These are phyloP conservation scores for Boletus subcaerulescens DNA, from an alignment of 768 basidiomycete genomes.

Conservation along the genomic window DNA sequence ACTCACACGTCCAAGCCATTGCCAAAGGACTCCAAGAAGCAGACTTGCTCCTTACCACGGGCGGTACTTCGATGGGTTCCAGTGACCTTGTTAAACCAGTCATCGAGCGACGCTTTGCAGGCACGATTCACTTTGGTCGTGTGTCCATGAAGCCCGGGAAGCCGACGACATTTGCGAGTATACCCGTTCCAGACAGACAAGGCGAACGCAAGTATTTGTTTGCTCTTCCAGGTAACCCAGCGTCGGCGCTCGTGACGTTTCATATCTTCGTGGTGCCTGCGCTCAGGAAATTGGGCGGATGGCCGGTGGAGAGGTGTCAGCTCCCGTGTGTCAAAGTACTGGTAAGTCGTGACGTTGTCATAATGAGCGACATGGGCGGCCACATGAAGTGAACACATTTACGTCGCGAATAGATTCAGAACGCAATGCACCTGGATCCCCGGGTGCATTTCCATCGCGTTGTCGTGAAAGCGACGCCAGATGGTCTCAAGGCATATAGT, in stretches of 20 bases:
- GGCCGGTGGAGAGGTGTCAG: slow-evolving; percentile 48
- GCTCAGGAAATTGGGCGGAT: slow-evolving; percentile 69
- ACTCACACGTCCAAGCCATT: slow-evolving; percentile 57
- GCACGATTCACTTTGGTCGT: slow-evolving; percentile 82
- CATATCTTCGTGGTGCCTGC: slow-evolving; percentile 83
- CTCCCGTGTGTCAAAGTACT: slow-evolving; percentile 62
- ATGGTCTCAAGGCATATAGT: slow-evolving; percentile 62
- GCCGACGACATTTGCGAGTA: slow-evolving; percentile 85
- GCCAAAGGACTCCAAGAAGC: slow-evolving; percentile 54
- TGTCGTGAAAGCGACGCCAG: slow-evolving; percentile 42
- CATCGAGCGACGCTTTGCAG: slow-evolving; percentile 74
- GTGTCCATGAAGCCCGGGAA: slow-evolving; percentile 84
- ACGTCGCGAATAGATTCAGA: slow-evolving; percentile 44
- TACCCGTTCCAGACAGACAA: slow-evolving; percentile 42
- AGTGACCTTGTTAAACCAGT: slow-evolving; percentile 85
- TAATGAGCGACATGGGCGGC: neutral
- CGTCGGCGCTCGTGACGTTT: slow-evolving; percentile 83
- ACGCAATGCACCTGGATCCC: slow-evolving; percentile 63
- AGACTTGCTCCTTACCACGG: slow-evolving; percentile 80
- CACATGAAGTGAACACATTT: neutral
- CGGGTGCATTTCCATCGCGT: slow-evolving; percentile 86
- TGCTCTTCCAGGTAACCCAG: slow-evolving; percentile 87
- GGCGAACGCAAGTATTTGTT: slow-evolving; percentile 62
- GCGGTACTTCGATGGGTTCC: slow-evolving; percentile 90
- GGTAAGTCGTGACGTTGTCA: slow-evolving; percentile 39